These are phyloP conservation scores for Fusarium euwallaceae DNA, from an alignment of 2,329 filamentous ascomycete species.

Conservation along the genomic window DNA sequence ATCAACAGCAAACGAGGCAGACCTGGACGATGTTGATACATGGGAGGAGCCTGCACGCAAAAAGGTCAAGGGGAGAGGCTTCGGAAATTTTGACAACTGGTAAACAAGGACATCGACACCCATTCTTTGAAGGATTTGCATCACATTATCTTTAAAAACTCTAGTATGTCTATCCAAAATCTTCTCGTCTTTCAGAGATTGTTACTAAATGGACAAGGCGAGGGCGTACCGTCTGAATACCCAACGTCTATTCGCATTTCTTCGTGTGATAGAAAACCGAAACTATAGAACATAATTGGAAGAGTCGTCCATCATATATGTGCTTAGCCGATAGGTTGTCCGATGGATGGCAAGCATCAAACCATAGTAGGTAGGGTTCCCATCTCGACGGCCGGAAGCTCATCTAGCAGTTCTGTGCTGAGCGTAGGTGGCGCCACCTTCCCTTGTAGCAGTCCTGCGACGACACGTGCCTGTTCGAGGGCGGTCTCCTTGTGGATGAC, in stretches of 20 bases:
- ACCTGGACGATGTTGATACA: constrained; percentile 73
- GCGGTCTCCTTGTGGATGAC: constrained; percentile 62
- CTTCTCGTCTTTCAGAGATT: constrained; percentile 27
- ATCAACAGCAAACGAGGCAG: constrained; percentile 67
- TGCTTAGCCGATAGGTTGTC: neutral
- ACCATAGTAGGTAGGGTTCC: constrained; percentile 46
- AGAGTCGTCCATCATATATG: neutral
- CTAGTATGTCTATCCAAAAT: constrained; percentile 32
- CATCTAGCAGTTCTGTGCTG: constrained; percentile 18
- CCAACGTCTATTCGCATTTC: constrained; percentile 17
- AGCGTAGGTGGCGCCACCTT: constrained; percentile 37
- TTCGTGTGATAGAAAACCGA: constrained; percentile 9
- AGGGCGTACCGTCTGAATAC: constrained; percentile 16
- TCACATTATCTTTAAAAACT: constrained; percentile 14
- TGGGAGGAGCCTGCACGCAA: constrained; percentile 83
- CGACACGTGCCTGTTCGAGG: constrained; percentile 58
- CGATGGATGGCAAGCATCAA: constrained; percentile 25
- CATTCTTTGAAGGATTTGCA: constrained; percentile 4
- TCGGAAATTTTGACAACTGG: constrained; percentile 97
- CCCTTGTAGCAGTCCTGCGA: constrained; percentile 58
- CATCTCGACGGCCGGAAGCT: constrained; percentile 47
- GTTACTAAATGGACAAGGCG: constrained; percentile 32
- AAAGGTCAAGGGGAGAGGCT: constrained; percentile 82
- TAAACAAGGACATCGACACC: constrained; percentile 54
- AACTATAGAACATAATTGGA: constrained; percentile 7